Evolutionary conservation across 1,284 basidiomycete genomes (phyloP).

Genomic region (Heterobasidion occidentale): DNA sequence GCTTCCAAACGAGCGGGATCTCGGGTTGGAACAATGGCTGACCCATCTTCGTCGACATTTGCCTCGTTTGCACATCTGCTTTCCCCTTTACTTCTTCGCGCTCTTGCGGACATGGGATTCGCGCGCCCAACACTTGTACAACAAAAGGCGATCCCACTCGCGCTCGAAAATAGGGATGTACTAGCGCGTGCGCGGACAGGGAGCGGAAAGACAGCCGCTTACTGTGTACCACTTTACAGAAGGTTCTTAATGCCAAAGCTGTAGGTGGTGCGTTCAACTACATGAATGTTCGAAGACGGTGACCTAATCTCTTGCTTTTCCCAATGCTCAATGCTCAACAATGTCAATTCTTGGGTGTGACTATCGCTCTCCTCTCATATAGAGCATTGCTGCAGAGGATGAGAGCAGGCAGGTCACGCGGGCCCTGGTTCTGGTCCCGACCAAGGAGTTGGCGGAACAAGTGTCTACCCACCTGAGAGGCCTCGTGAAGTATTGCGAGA

Average conservation of each 20-base stretch:
- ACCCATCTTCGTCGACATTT: constrained; percentile 30
- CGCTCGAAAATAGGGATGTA: constrained; percentile 87
- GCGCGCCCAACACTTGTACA: constrained; percentile 81
- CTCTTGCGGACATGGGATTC: constrained; percentile 77
- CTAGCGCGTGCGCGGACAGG: constrained; percentile 93
- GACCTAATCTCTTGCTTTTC: neutral
- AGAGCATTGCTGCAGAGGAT: constrained; percentile 32
- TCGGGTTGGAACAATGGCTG: neutral
- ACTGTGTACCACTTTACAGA: constrained; percentile 90
- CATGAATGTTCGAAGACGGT: neutral
- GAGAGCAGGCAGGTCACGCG: constrained; percentile 55
- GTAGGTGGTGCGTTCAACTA: constrained; percentile 39
- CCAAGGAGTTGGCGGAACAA: constrained; percentile 90
- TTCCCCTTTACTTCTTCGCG: constrained; percentile 69
- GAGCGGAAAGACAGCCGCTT: constrained; percentile 96
- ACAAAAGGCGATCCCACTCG: constrained; percentile 76
- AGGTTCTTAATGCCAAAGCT: constrained; percentile 75
- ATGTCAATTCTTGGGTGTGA: no score
- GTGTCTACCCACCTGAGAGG: constrained; percentile 67
- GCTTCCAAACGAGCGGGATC: neutral
- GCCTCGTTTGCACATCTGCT: constrained; percentile 65
- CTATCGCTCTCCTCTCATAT: neutral
- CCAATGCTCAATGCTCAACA: no score
- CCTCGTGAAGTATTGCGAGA: constrained; percentile 71
- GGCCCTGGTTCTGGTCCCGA: constrained; percentile 88